phyloP scores from a whole-genome alignment of 768 basidiomycete genomes.

The Melanogaster broomeanus region DNA sequence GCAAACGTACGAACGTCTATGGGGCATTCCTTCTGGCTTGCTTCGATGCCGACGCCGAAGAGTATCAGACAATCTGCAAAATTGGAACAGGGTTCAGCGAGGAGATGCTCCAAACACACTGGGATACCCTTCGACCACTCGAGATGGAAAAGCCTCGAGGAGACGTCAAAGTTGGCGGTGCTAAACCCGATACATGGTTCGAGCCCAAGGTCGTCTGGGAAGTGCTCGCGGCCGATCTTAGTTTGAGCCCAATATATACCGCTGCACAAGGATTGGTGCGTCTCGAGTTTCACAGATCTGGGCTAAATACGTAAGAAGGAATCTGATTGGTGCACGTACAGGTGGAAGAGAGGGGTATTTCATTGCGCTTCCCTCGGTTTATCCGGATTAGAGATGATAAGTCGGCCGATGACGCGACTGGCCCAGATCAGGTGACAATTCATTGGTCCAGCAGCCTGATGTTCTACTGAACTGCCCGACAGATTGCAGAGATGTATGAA shows the following conservation, averaged over 20 bases:
- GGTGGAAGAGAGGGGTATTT: slow-evolving; percentile 91
- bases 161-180: slow-evolving; percentile 87
- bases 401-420: slow-evolving; percentile 86
- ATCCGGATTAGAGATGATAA: slow-evolving; percentile 94
- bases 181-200: slow-evolving; percentile 98
- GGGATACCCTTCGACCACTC: slow-evolving; percentile 78
- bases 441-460: neutral
- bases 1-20: slow-evolving; percentile 96
- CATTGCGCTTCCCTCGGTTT: slow-evolving; percentile 94
- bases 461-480: slow-evolving; percentile 5
- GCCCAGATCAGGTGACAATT: slow-evolving; percentile 78
- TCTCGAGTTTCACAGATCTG: slow-evolving; percentile 9
- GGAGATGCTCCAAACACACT: slow-evolving; percentile 79
- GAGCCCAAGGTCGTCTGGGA: slow-evolving; percentile 99
- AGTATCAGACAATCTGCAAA: slow-evolving; percentile 97
- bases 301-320: neutral
- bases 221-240: slow-evolving; percentile 94
- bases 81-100: slow-evolving; percentile 99
- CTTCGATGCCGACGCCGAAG: slow-evolving; percentile 92
- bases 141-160: slow-evolving; percentile 70
- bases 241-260: slow-evolving; percentile 95
- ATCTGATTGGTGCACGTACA: slow-evolving; percentile 28
- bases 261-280: slow-evolving; percentile 88
- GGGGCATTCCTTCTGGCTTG: slow-evolving; percentile 98
- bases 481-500: slow-evolving; percentile 96